Percentiles rank a stretch among this genome's conserved stretches.
Conservation (phyloP, 208 protist species). For the Leishmania aethiopica region DNA sequence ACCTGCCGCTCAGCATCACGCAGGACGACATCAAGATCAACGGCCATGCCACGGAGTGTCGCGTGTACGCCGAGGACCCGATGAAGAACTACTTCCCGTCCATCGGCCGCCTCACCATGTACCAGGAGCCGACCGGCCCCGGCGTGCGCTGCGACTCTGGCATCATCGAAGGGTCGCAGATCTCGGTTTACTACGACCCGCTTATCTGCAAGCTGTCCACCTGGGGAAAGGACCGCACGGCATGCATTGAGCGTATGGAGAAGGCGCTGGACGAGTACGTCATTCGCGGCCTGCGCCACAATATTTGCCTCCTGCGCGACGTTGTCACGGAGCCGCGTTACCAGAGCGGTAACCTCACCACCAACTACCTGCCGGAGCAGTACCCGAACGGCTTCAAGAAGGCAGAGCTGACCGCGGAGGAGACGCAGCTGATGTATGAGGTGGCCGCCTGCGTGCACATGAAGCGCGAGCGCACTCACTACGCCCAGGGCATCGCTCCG, state of each 20-base stretch:
- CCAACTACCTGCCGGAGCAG: conserved; percentile 77
- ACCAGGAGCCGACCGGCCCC: conserved; percentile 32
- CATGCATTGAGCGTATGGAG: conserved; percentile 70
- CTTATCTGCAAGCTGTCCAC: conserved; percentile 98
- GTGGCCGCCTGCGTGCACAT: conserved; percentile 29
- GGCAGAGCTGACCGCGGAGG: conserved; percentile 22
- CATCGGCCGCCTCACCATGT: conserved; percentile 32
- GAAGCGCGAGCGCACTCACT: conserved; percentile 25
- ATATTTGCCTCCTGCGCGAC: conserved; percentile 81
- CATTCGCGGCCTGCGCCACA: conserved; percentile 92
- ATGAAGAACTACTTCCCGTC: conserved; percentile 90
- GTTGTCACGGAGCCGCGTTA: conserved; percentile 70
- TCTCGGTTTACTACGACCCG: conserved; percentile 96
- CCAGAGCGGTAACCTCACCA: conserved; percentile 64
- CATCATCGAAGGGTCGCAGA: conserved; percentile 77
- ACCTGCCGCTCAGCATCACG: conserved; percentile 68
- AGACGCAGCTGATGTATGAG: conserved; percentile 31
- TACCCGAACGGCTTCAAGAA: conserved; percentile 45
- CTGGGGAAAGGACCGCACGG: conserved; percentile 79
- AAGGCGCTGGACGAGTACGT: conserved; percentile 83
- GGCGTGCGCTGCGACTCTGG: conserved; percentile 86
- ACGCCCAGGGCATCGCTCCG: conserved; percentile 14
- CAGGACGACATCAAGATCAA: conserved; percentile 84
- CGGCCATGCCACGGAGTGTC: conserved; percentile 93
- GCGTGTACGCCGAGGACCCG: conserved; percentile 97